A percentile compares a stretch with the other conserved stretches of the same genome.
Conservation (phyloP, 2,329 filamentous ascomycete genomes). For the Ilyonectria sp. region DNA sequence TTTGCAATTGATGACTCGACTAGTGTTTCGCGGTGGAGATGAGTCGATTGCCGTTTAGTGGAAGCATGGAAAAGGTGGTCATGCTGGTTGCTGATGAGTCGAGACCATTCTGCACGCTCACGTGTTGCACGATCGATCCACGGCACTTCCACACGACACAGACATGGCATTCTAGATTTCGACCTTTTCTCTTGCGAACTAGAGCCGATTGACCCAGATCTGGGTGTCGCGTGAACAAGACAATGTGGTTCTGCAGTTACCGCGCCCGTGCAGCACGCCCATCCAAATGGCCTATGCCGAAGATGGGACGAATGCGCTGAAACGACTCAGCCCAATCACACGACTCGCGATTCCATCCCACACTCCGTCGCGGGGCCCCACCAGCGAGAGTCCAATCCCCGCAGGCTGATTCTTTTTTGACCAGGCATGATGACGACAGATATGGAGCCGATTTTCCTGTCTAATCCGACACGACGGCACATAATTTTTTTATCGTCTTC, state of each 20-base stretch:
- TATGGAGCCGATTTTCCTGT: slow-evolving; percentile 14
- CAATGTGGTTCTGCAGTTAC: background rate
- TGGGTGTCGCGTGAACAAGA: background rate
- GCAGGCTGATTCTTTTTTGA: slow-evolving; percentile 33
- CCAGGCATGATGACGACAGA: slow-evolving; percentile 32
- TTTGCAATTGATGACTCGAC: background rate
- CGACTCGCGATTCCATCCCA: slow-evolving; percentile 15
- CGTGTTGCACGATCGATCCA: background rate
- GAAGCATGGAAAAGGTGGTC: background rate
- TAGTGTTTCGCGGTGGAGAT: background rate
- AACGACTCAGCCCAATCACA: slow-evolving; percentile 29
- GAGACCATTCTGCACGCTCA: background rate
- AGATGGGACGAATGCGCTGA: slow-evolving; percentile 21
- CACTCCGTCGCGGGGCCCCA: slow-evolving; percentile 22
- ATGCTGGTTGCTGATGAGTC: background rate
- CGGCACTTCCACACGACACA: background rate
- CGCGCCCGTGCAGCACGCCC: background rate
- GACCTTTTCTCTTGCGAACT: background rate
- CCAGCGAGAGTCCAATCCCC: slow-evolving; percentile 24
- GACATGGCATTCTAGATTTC: background rate
- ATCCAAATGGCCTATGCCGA: slow-evolving; percentile 9
- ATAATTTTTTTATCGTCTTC: background rate
- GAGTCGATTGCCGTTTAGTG: background rate
- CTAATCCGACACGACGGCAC: slow-evolving; percentile 6
- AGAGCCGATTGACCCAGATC: background rate